Base-by-base conservation (phyloP, 2,329 filamentous ascomycete genomes). In the Fusarium torulosum region DNA sequence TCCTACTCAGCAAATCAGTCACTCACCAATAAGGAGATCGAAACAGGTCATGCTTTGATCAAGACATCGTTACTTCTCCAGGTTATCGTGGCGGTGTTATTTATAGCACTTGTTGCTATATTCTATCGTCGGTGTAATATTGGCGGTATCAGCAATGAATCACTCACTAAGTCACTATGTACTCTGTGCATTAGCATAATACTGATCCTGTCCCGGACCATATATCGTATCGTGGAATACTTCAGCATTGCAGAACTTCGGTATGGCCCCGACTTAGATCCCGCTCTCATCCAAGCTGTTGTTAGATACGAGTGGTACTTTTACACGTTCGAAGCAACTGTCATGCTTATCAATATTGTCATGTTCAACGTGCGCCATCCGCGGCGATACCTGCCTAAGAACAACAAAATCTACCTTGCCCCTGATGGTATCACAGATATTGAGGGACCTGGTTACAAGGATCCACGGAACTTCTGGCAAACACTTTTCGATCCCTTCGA, bases 231-330 rank as follows among this genome's bases (percentile, higher is more conserved):
- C 0, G 80, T 87, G n/a, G 86, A 90, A 75, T 88, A 86, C 76
- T 88, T 87, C 64, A 80, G 79, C 50, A 72, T 84, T n/a, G 77
- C 81, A 0, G 74, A 83, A 14, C 76, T 79, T 21, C 77, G 77
- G 8, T 78, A 75, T 42, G 76, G 79, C 29, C 72, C 79, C 10
- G 76, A 73, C 4, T 76, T 81, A 46, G 79, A 82, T 35, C 74
- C 76, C 5, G 67, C 51, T 29, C 70, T 66, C 2, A 63, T 85
- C 3, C 82, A 79, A 13, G 80, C 83, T 0, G 75, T 86, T 21
- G 60, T 88, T n/a, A 79, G 84, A 21, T 84, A 87, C 66, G 86
- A 89, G 74, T 86, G 82, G 81, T 88, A 82, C 74, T 88, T 88
- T 63, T 87, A 84, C 69, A 79, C 88, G 20, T 88, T 88, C 59